Conservation (phyloP, 1,284 basidiomycete genomes). For the Rhodotorula sp. region DNA sequence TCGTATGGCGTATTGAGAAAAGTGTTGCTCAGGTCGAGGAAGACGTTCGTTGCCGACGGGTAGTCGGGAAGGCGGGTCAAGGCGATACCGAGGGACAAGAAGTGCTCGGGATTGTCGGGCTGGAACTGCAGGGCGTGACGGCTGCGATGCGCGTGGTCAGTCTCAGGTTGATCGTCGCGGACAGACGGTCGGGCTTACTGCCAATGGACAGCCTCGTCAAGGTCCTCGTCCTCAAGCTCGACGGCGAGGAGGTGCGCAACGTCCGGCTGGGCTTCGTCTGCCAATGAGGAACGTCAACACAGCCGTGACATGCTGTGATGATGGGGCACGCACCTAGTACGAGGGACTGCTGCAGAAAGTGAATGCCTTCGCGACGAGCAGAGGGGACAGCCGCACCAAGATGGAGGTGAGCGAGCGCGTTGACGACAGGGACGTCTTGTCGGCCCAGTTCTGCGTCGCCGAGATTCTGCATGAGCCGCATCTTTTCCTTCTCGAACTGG, state of each 20-base stretch:
- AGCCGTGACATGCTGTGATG: no score
- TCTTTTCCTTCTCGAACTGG: slow-evolving; percentile 17
- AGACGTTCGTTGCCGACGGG: neutral
- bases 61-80: neutral
- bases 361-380: neutral
- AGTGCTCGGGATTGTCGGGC: neutral
- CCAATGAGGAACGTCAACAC: rapidly evolving
- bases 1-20: slow-evolving; percentile 8
- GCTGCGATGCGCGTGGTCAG: neutral
- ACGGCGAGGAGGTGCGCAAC: neutral
- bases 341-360: slow-evolving; percentile 1
- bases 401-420: neutral
- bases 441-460: neutral
- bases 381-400: neutral
- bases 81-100: neutral
- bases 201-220: neutral
- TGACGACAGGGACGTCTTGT: slow-evolving; percentile 1
- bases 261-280: slow-evolving; percentile 10
- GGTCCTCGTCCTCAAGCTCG: neutral
- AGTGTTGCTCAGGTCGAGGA: neutral
- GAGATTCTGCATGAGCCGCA: neutral
- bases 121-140: neutral
- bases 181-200: neutral
- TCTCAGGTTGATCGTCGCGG: rapidly evolving
- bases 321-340: slow-evolving; percentile 6